phyloP scores from a whole-genome alignment of 1,139 yeast genomes.

The Yamadazyma blattariae region DNA sequence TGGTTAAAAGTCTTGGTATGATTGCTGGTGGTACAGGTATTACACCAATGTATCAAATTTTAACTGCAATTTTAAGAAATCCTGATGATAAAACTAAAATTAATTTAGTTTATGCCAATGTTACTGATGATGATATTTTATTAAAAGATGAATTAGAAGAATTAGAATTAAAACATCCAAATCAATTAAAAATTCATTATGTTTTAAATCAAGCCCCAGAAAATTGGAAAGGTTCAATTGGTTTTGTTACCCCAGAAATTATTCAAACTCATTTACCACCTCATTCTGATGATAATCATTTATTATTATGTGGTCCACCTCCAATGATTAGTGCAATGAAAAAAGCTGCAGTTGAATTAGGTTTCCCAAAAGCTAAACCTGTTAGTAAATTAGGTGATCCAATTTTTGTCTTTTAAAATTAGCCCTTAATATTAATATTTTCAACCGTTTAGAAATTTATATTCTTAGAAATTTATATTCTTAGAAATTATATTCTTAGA shows the following conservation, averaged over 20 bases:
- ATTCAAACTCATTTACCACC: constrained; percentile 57
- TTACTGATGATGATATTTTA: constrained; percentile 73
- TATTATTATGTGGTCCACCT: constrained; percentile 92
- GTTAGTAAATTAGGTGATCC: constrained; percentile 92
- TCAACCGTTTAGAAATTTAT: too few species aligned
- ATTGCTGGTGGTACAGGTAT: constrained; percentile 97
- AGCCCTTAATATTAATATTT: background rate
- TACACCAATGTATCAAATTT: constrained; percentile 88
- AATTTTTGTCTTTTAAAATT: constrained; percentile 48
- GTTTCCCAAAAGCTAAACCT: constrained; percentile 85
- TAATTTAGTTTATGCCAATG: constrained; percentile 75
- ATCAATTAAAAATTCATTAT: constrained; percentile 72
- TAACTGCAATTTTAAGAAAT: constrained; percentile 66
- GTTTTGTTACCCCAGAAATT: constrained; percentile 72
- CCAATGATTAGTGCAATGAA: constrained; percentile 81
- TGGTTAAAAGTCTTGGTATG: constrained; percentile 74
- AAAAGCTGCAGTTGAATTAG: constrained; percentile 75
- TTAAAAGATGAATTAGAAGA: constrained; percentile 72
- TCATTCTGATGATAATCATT: constrained; percentile 59
- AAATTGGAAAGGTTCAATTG: constrained; percentile 51
- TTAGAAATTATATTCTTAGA: too few species aligned
- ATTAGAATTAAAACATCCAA: constrained; percentile 63
- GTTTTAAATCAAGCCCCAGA: constrained; percentile 69
- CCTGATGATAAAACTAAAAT: constrained; percentile 85
- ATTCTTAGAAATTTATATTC: too few species aligned